These are phyloP conservation scores for Plectosphaerella sp. DNA, from an alignment of 2,329 filamentous ascomycete genomes.

Conservation along the genomic window DNA sequence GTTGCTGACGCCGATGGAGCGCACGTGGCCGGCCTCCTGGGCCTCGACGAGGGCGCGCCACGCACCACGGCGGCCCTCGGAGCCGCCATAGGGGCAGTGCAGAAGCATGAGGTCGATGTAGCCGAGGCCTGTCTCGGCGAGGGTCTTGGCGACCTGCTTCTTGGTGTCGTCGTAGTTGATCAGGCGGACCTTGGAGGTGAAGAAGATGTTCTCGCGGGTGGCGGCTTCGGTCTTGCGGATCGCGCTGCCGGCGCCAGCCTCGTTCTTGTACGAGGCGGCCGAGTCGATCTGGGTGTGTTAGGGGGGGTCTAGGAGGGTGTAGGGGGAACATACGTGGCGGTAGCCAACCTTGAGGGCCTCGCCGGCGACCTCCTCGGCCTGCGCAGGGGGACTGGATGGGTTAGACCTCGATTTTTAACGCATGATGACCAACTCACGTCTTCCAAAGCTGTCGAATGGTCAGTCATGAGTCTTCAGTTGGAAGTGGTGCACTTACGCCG, in stretches of 20 bases:
- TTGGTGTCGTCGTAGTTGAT: slow-evolving; percentile 60
- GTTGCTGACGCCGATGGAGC: slow-evolving; percentile 61
- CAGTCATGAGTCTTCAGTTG: background rate
- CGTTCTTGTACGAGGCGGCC: slow-evolving; percentile 47
- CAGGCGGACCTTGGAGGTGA: slow-evolving; percentile 47
- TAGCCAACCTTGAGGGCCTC: slow-evolving; percentile 48
- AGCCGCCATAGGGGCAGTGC: slow-evolving; percentile 57
- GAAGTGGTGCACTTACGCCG: slow-evolving; percentile 35
- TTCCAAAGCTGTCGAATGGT: slow-evolving; percentile 40
- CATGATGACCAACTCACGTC: slow-evolving; percentile 31
- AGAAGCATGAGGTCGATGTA: slow-evolving; percentile 66
- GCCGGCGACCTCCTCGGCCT: slow-evolving; percentile 31
- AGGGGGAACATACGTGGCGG: slow-evolving; percentile 38
- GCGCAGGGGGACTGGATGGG: slow-evolving; percentile 24
- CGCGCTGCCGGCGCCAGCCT: slow-evolving; percentile 40
- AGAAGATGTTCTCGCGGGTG: slow-evolving; percentile 46
- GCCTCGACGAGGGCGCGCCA: slow-evolving; percentile 62
- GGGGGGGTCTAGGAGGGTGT: background rate
- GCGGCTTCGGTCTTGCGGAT: slow-evolving; percentile 34
- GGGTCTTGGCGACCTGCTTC: slow-evolving; percentile 57
- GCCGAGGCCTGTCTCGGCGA: slow-evolving; percentile 56
- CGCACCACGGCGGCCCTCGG: slow-evolving; percentile 49
- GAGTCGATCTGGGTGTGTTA: slow-evolving; percentile 41
- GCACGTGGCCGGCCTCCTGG: slow-evolving; percentile 56
- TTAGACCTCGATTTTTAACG: background rate